phyloP scores from a whole-genome alignment of 2,329 filamentous ascomycete species.

The Cryphonectria parasitica region DNA sequence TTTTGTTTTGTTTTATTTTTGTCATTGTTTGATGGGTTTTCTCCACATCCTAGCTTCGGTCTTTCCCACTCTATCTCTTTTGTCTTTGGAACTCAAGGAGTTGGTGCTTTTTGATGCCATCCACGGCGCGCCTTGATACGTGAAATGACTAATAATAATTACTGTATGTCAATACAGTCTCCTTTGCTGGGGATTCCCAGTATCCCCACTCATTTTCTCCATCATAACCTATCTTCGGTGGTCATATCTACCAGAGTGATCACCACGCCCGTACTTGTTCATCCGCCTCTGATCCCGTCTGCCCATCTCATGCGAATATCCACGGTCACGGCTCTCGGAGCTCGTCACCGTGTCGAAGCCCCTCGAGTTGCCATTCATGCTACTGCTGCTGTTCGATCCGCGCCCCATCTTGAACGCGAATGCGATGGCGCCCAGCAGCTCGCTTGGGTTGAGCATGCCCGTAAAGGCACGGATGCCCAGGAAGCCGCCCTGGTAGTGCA shows the following conservation, averaged over 20 bases:
- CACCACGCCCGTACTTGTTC: neutral
- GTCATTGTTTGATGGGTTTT: too few species aligned
- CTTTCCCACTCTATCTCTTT: neutral
- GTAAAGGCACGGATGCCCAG: conserved; percentile 31
- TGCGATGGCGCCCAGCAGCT: conserved; percentile 20
- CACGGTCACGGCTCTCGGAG: conserved; percentile 4
- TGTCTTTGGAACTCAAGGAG: neutral
- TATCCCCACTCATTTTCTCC: neutral
- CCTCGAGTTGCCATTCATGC: neutral
- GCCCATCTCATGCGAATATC: conserved; percentile 8
- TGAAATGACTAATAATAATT: neutral
- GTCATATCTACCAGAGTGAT: conserved; percentile 7
- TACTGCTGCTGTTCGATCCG: neutral
- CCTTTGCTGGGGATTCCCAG: neutral
- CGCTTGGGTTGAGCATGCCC: conserved; percentile 26
- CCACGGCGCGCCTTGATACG: neutral
- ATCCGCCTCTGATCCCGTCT: conserved; percentile 8
- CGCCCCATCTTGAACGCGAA: conserved; percentile 22
- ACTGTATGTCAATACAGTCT: neutral
- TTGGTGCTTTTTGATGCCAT: neutral
- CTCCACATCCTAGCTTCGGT: too few species aligned
- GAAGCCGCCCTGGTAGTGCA: conserved; percentile 33
- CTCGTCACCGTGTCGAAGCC: neutral
- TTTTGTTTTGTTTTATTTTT: neutral
- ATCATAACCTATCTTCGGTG: neutral